These are phyloP conservation scores for Populus hybrid DNA, from an alignment of 441 rosid species.

Conservation along the genomic window DNA sequence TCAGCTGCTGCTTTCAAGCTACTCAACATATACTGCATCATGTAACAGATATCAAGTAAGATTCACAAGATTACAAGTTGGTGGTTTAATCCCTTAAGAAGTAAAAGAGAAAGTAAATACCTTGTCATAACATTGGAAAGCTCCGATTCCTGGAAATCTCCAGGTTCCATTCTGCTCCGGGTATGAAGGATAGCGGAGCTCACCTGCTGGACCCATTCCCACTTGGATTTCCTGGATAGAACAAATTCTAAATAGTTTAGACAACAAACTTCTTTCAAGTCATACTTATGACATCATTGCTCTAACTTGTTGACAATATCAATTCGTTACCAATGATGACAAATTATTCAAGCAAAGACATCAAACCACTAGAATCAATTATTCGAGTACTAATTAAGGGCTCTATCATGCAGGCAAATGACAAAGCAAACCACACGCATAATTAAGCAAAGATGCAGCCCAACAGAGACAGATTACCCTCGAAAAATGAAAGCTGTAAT, in stretches of 20 bases:
- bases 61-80: not conserved
- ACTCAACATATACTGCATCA: constrained; percentile 66
- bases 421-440: not conserved
- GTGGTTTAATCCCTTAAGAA: not conserved
- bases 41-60: constrained; percentile 5
- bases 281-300: not conserved
- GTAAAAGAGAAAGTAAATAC: constrained; percentile 19
- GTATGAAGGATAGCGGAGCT: constrained; percentile 86
- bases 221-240: constrained; percentile 86
- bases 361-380: not conserved
- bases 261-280: not conserved
- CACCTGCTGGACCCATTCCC: constrained; percentile 98
- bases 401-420: not conserved
- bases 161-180: constrained; percentile 84
- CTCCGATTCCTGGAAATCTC: constrained; percentile 94
- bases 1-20: constrained; percentile 88
- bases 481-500: not conserved
- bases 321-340: not conserved
- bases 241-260: constrained; percentile 11
- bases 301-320: not conserved
- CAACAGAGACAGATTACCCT: not conserved
- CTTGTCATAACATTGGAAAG: constrained; percentile 92
- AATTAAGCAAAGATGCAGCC: not conserved
- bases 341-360: not conserved
- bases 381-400: not conserved